Conservation (phyloP, 768 basidiomycete genomes). For the Agrocybe chaxingu region DNA sequence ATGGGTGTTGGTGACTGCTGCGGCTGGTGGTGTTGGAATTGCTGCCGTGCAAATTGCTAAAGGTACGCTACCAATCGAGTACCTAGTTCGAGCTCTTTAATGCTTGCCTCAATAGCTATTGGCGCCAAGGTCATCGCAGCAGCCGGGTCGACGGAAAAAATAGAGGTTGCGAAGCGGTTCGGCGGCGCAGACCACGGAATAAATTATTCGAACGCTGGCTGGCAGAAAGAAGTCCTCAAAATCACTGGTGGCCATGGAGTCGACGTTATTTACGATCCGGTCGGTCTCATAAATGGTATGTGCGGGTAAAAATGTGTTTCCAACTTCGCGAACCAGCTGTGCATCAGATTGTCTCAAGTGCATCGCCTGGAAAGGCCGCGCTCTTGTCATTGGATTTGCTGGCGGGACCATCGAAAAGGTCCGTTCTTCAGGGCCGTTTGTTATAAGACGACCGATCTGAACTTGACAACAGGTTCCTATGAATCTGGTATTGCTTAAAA, state of each 20-base stretch:
- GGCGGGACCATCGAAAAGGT: slow-evolving; percentile 84
- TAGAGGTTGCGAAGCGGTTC: slow-evolving; percentile 68
- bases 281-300: slow-evolving; percentile 70
- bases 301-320: neutral
- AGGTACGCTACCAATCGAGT: slow-evolving; percentile 38
- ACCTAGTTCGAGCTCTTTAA: no score
- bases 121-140: slow-evolving; percentile 96
- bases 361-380: slow-evolving; percentile 91
- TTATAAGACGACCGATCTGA: no score
- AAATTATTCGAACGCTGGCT: slow-evolving; percentile 73
- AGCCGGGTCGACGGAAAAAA: slow-evolving; percentile 74
- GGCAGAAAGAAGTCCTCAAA: slow-evolving; percentile 88
- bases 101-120: slow-evolving; percentile 45
- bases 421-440: neutral
- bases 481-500: slow-evolving; percentile 81
- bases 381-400: slow-evolving; percentile 92
- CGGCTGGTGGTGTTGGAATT: slow-evolving; percentile 95
- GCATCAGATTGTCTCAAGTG: slow-evolving; percentile 79
- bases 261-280: slow-evolving; percentile 85
- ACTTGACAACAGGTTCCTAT: slow-evolving; percentile 63
- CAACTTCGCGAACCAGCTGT: neutral
- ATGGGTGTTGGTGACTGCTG: slow-evolving; percentile 90
- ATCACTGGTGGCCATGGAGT: slow-evolving; percentile 85
- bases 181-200: slow-evolving; percentile 85
- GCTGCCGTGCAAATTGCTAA: slow-evolving; percentile 92